These are phyloP conservation scores for Gentiana straminea DNA, from an alignment of 257 asterid species.

Conservation along the genomic window DNA sequence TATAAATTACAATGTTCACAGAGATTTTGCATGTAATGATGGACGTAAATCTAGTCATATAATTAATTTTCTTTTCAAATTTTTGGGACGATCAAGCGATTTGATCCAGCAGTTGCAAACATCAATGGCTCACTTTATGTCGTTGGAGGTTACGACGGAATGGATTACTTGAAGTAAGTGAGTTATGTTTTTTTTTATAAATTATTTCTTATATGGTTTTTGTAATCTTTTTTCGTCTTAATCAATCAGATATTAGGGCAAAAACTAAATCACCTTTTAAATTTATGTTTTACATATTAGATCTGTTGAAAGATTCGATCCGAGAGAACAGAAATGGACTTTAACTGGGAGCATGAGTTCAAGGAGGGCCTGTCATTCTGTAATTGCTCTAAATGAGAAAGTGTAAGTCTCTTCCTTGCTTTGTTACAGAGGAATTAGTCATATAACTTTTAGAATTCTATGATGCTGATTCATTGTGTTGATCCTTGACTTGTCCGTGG, in stretches of 20 bases:
- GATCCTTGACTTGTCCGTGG: too few species aligned
- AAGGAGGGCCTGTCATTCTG: conserved; percentile 54
- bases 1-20: too few species aligned
- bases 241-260: too few species aligned
- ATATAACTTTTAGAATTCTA: too few species aligned
- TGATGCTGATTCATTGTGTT: too few species aligned
- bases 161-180: conserved; percentile 52
- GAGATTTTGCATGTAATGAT: too few species aligned
- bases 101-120: conserved; percentile 40
- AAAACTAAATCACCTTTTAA: background rate
- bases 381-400: conserved; percentile 42
- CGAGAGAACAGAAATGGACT: conserved; percentile 55
- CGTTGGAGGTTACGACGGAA: conserved; percentile 62
- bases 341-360: conserved; percentile 32
- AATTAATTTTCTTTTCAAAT: background rate
- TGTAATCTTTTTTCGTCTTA: too few species aligned
- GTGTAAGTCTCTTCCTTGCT: conserved; percentile 29
- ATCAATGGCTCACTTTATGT: conserved; percentile 51
- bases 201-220: background rate
- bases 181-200: conserved; percentile 7
- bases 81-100: conserved; percentile 31
- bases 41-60: background rate
- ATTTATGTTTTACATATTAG: conserved; percentile 13
- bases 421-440: too few species aligned
- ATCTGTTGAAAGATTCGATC: conserved; percentile 69